Evolutionary conservation across 257 asterid genomes (phyloP).

Genomic region (Galeopsis tetrahit): DNA sequence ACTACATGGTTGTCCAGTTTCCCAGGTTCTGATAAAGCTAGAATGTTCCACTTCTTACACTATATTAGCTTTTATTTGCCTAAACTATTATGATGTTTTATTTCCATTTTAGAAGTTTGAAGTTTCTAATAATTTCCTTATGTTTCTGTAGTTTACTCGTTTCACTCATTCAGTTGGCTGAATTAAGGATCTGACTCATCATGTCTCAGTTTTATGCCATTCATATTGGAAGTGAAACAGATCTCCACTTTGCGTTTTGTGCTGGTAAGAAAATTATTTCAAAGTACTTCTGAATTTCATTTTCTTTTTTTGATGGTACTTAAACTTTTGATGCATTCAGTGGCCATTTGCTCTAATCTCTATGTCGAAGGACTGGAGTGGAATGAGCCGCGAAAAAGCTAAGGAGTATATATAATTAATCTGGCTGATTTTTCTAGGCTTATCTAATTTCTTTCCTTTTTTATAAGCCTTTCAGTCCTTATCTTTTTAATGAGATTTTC

Average conservation of each 20-base stretch:
- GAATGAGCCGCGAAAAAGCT: slow-evolving; percentile 83
- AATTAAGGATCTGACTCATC: slow-evolving; percentile 32
- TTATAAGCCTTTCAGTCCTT: slow-evolving; percentile 12
- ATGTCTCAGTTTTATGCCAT: slow-evolving; percentile 77
- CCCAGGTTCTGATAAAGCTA: neutral
- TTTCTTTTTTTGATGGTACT: slow-evolving; percentile 24
- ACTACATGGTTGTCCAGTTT: neutral
- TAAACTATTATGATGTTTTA: neutral
- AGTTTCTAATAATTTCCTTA: slow-evolving; percentile 1
- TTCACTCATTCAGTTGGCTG: slow-evolving; percentile 6
- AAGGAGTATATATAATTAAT: slow-evolving; percentile 73
- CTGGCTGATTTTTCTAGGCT: slow-evolving; percentile 17
- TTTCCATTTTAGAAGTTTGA: neutral
- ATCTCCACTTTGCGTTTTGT: slow-evolving; percentile 92
- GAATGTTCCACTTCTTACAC: neutral
- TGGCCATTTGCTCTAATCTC: slow-evolving; percentile 62
- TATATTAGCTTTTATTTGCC: slow-evolving; percentile 1
- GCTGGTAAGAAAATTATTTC: slow-evolving; percentile 61
- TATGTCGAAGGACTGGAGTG: slow-evolving; percentile 84
- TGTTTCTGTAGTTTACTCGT: slow-evolving; percentile 11
- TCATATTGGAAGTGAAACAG: slow-evolving; percentile 93
- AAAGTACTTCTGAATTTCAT: slow-evolving; percentile 26
- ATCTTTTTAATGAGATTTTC: neutral
- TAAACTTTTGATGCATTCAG: slow-evolving; percentile 50
- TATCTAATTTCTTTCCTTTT: slow-evolving; percentile 18